Percentiles rank a stretch among this genome's conserved stretches.
These are phyloP conservation scores for Venturia nashicola DNA, from an alignment of 2,329 filamentous ascomycete genomes.

Conservation along the genomic window DNA sequence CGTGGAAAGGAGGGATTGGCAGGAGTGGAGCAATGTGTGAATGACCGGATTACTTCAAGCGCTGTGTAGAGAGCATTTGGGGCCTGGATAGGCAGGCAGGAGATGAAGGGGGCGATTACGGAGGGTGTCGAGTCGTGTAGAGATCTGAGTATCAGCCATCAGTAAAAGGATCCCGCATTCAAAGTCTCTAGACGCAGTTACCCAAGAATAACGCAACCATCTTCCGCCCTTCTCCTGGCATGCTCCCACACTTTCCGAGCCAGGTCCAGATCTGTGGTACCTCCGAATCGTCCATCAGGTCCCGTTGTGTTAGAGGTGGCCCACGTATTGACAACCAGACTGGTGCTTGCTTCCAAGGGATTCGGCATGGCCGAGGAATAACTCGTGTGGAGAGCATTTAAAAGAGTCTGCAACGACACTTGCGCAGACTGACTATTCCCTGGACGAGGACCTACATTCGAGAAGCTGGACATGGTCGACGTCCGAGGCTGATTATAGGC, in stretches of 20 bases:
- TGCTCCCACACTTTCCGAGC: constrained; percentile 89
- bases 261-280: constrained; percentile 68
- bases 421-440: constrained; percentile 60
- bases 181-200: constrained; percentile 32
- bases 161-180: not conserved
- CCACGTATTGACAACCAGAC: constrained; percentile 92
- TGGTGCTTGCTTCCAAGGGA: constrained; percentile 76
- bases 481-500: constrained; percentile 39
- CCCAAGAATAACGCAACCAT: constrained; percentile 85
- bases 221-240: constrained; percentile 83
- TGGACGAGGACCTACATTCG: constrained; percentile 40
- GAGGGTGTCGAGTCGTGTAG: constrained; percentile 83
- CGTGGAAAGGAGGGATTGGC: constrained; percentile 75
- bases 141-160: constrained; percentile 43
- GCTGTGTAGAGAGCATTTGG: constrained; percentile 66
- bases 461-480: constrained; percentile 49
- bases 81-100: constrained; percentile 65
- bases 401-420: constrained; percentile 81
- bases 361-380: constrained; percentile 78
- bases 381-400: constrained; percentile 84
- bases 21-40: constrained; percentile 76
- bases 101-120: constrained; percentile 67
- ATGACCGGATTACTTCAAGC: constrained; percentile 71
- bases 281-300: constrained; percentile 56
- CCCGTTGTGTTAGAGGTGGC: constrained; percentile 62